Base-by-base conservation (phyloP, 345 rosid genomes). In the Crucihimalaya himalaica region DNA sequence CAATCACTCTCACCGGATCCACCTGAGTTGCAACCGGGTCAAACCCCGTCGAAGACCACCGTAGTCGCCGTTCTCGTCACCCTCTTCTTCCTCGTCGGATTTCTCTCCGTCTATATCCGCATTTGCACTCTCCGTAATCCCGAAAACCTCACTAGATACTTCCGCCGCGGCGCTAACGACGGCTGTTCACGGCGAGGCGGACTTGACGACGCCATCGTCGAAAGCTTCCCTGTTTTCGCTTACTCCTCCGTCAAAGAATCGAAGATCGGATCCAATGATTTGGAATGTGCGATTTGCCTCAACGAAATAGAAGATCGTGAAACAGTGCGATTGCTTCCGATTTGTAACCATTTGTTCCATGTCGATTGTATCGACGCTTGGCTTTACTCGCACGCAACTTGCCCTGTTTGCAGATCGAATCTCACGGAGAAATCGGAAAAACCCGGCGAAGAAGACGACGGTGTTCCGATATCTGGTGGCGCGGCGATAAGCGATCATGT, bases 391-490 rank as follows among this genome's bases (percentile, higher is more conserved):
- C 93, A 80, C 59, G 68, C 75, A 9, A 84, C 88, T 8, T 88
- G 90, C 11, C 93, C 93, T 9, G 85, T 86, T 31, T 88, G 93
- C 69, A 84, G 90, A 58, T 82, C 80, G 16, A 54, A 80, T 16
- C 84, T 88, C 72, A 67, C 76, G 8, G 45, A 72, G 6, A 80
- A 79, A 25, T 68, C 79, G 15, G 66, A 20, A 9, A 34, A 78
- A 63, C 1, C 21, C 60, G 21, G 21, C 23, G 66, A 54, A 32
- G 45, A 32, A 63, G 35, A 29, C 9, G 56, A 28, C 19, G 11
- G 29, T 42, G 23, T 3, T 61, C 34, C 18, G 79, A 48, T 34
- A n/a, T n/a, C n/a, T n/a, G n/a, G n/a, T n/a, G n/a, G n/a, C n/a
- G 25, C 25, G 25, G 25, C 25, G 25, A 23, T 23, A 8, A 46